Percentiles rank a stretch among this genome's conserved stretches.
phyloP scores from a whole-genome alignment of 148 eudicot species.

The Chenopodium berlandieri region DNA sequence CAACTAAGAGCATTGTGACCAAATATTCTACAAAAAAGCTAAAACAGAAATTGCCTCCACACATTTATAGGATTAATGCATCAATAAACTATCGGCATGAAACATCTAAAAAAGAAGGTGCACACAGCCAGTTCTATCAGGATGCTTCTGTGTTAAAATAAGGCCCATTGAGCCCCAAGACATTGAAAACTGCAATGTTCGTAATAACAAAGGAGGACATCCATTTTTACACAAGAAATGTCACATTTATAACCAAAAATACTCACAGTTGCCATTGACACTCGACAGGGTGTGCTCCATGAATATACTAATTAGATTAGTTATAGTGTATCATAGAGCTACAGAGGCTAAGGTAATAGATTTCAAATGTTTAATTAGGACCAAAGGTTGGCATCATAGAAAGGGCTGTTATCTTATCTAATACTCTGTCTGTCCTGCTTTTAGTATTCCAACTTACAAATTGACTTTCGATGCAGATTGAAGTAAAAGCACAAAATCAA shows the following conservation, averaged over 20 bases:
- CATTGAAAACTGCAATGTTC: not conserved
- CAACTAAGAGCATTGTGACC: slow-evolving; percentile 12
- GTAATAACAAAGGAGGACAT: not conserved
- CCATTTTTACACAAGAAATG: not conserved
- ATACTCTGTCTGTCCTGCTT: not conserved
- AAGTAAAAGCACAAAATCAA: not conserved
- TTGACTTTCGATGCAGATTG: not conserved
- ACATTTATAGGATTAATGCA: not conserved
- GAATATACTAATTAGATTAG: not conserved
- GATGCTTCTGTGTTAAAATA: not conserved
- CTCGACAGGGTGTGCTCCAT: not conserved
- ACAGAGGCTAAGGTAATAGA: not conserved
- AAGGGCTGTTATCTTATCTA: not conserved
- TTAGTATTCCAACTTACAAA: not conserved
- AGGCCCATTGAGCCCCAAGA: not conserved
- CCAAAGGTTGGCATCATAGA: not conserved
- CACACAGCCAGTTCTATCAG: not conserved
- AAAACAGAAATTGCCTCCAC: slow-evolving; percentile 11
- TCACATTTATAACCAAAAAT: not conserved
- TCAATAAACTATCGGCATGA: not conserved
- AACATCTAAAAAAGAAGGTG: not conserved
- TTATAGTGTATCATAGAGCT: not conserved
- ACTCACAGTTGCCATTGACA: not conserved
- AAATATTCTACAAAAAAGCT: slow-evolving; percentile 13
- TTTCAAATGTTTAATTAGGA: not conserved